phyloP scores from a whole-genome alignment of 805 yeast species.

The Cyberlindnera samutprakarnensis region DNA sequence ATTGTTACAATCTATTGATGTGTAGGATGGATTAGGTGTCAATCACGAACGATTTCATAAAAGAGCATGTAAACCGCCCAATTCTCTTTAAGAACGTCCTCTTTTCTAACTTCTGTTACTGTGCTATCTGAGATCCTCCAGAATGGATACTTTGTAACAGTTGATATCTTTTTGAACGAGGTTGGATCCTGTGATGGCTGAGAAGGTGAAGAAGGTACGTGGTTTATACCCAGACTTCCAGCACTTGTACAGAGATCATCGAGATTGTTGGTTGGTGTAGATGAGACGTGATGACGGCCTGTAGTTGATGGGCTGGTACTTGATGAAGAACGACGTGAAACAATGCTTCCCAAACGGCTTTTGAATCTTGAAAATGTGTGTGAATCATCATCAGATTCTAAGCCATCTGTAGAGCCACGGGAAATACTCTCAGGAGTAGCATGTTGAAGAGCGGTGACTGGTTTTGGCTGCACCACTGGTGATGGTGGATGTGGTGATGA shows the following conservation, averaged over 20 bases:
- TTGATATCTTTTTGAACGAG: slow-evolving; percentile 46
- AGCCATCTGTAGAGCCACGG: slow-evolving; percentile 7
- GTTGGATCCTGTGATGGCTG: slow-evolving; percentile 1
- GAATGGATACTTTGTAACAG: slow-evolving; percentile 51
- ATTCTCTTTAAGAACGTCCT: slow-evolving; percentile 58
- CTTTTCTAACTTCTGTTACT: slow-evolving; percentile 51
- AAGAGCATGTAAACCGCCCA: slow-evolving; percentile 81
- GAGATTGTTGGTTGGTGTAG: not conserved
- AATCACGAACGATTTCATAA: slow-evolving; percentile 42
- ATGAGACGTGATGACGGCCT: slow-evolving; percentile 9
- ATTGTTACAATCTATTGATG: not conserved
- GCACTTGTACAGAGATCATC: slow-evolving; percentile 3
- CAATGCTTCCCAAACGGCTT: slow-evolving; percentile 17
- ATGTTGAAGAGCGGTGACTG: not conserved
- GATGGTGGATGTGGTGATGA: no score
- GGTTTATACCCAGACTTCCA: not conserved
- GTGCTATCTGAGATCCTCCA: slow-evolving; percentile 84
- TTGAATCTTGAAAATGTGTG: slow-evolving; percentile 16
- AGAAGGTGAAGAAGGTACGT: no score
- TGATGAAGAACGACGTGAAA: slow-evolving; percentile 17
- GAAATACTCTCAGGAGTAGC: slow-evolving; percentile 10
- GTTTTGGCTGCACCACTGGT: slow-evolving; percentile 1
- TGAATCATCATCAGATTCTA: slow-evolving; percentile 15
- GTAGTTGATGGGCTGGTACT: slow-evolving; percentile 6
- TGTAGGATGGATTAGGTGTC: not conserved